Conservation (phyloP, 2,329 filamentous ascomycete species). For the Didymella keratinophila region DNA sequence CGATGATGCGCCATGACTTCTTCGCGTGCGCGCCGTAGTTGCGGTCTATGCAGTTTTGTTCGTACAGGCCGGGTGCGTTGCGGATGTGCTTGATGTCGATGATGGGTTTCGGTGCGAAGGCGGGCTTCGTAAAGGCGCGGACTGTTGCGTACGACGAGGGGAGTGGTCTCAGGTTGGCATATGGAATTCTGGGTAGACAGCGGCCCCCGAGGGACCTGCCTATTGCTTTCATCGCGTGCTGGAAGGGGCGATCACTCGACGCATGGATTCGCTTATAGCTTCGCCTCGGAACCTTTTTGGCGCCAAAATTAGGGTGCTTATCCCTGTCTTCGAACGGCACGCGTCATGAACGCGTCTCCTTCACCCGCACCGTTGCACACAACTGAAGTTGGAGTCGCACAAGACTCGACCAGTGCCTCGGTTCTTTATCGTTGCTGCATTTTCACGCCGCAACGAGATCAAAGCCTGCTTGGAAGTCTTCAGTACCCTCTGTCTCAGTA, state of each 20-base stretch:
- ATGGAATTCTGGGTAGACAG: conserved; percentile 1
- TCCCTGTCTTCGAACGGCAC: conserved; percentile 13
- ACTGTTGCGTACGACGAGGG: conserved; percentile 44
- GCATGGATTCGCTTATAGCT: conserved; percentile 6
- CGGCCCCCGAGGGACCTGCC: conserved; percentile 30
- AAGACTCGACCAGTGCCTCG: neutral
- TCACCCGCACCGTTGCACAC: conserved; percentile 2
- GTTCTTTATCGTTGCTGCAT: too few species aligned
- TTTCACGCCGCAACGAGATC: too few species aligned
- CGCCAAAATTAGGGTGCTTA: conserved; percentile 8
- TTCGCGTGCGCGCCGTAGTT: conserved; percentile 72
- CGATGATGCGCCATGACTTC: conserved; percentile 62
- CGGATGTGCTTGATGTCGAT: conserved; percentile 92
- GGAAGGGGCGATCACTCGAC: conserved; percentile 17
- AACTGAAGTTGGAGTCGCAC: too few species aligned
- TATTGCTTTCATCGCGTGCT: conserved; percentile 35
- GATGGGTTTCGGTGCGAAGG: conserved; percentile 78
- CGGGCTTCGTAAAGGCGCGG: conserved; percentile 62
- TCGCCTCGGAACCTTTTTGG: conserved; percentile 22
- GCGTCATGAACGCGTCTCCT: conserved; percentile 21
- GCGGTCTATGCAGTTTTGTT: conserved; percentile 81
- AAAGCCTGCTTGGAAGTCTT: too few species aligned
- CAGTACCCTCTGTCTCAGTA: too few species aligned
- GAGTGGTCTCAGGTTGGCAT: neutral
- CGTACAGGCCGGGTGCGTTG: conserved; percentile 79